Base-by-base conservation (phyloP, 1,139 yeast genomes). In the Saccharomycopsis hybrid region DNA sequence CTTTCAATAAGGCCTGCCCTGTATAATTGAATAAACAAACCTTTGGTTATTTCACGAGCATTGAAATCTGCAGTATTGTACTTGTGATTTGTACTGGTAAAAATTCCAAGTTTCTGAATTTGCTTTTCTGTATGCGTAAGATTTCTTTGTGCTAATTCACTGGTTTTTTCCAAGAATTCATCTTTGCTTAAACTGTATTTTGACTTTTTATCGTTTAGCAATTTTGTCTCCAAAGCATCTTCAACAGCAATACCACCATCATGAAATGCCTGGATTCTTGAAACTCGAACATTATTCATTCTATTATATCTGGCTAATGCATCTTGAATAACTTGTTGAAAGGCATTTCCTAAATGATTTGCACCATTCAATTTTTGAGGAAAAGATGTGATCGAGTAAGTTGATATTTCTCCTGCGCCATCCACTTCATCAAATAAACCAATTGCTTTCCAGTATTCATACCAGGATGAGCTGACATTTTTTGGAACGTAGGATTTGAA, bases 321-420 rank as follows among this genome's bases (percentile, higher is more conserved):
- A 68, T 92, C 98, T 72, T 92, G 97, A 63, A 92, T 85, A 43
- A 97, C 76, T 56, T 89, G 87, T 25, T 97, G 92, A 65, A 92
- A 77, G 32, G 97, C 98, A 68, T 92, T 98, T 60, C 98, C 98
- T 66, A 92, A 90, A 69, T 92, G 98, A 60, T 92, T 77, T 47
- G 97, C 96, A 71, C 98, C 98, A 45, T 97, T 92, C 58, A 92
- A 95, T 65, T 92, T 92, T 62, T 97, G 97, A 55, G 98, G 98
- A 47, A 97, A 97, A 25, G 96, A 95, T 41, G 97, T 97, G 60
- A 92, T 86, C 56, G 86, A 77, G 68, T 90, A 90, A 28, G 74
- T 66, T 58, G 97, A 97, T 64, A 82, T 89, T 41, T 90, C 84
- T 65, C 84, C 84, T 58, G 78, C 63, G 50, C 82, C 70, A 47